Evolutionary conservation across 768 basidiomycete genomes (phyloP).

Genomic region (Collybia sordida): DNA sequence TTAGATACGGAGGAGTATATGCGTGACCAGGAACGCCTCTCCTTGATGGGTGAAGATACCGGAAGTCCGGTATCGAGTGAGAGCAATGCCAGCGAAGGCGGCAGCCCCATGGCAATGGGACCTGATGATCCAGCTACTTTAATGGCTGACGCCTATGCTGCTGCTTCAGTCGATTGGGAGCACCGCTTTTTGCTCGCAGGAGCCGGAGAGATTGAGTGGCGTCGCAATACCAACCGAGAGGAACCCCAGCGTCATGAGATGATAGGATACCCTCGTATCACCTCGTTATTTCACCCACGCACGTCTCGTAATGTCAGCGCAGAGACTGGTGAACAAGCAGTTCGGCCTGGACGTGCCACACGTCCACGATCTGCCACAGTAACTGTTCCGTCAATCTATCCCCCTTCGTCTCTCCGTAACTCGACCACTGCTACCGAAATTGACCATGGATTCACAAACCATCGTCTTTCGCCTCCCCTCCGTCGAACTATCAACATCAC

Average conservation of each 20-base stretch:
- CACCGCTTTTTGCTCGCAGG: constrained; percentile 15
- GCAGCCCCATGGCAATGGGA: constrained; percentile 47
- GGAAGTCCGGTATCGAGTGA: constrained; percentile 40
- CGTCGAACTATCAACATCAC: constrained; percentile 33
- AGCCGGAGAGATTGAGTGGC: constrained; percentile 5
- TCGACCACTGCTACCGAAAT: constrained; percentile 21
- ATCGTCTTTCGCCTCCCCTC: constrained; percentile 19
- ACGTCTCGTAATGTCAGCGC: constrained; percentile 11
- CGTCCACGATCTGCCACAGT: constrained; percentile 22
- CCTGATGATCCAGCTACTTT: constrained; percentile 41
- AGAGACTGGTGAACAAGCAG: constrained; percentile 2
- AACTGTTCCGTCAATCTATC: constrained; percentile 19
- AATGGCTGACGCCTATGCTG: constrained; percentile 34
- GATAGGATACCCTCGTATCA: constrained; percentile 1
- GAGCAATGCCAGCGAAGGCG: constrained; percentile 43
- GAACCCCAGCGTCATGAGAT: not conserved
- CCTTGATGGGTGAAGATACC: constrained; percentile 23
- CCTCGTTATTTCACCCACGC: constrained; percentile 2
- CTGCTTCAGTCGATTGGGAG: constrained; percentile 18
- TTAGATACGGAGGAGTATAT: constrained; percentile 42
- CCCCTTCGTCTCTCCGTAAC: constrained; percentile 17
- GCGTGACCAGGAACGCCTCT: constrained; percentile 28
- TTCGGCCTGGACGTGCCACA: constrained; percentile 4
- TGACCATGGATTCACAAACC: constrained; percentile 6
- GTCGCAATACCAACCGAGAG: constrained; percentile 3